Evolutionary conservation across 805 yeast species (phyloP).

Genomic region (Cyberlindnera saturnus): DNA sequence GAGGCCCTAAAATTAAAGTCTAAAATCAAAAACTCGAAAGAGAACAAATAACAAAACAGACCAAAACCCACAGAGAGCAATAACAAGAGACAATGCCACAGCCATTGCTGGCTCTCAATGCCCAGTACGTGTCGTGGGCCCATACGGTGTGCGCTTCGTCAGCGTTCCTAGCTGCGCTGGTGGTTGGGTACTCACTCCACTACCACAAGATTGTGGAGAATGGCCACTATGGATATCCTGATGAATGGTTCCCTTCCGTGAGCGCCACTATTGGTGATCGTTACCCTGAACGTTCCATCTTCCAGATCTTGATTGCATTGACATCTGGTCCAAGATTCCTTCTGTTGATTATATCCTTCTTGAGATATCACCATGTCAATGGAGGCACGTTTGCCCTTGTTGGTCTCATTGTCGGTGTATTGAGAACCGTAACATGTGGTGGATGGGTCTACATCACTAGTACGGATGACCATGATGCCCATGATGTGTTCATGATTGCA

Average conservation of each 20-base stretch:
- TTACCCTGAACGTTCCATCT: constrained; percentile 90
- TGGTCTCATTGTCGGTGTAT: constrained; percentile 56
- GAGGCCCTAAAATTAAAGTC: no score
- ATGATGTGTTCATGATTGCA: constrained; percentile 90
- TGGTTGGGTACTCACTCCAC: constrained; percentile 72
- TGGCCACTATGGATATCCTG: constrained; percentile 85
- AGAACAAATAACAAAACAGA: background rate
- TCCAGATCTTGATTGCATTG: constrained; percentile 85
- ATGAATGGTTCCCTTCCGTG: constrained; percentile 98
- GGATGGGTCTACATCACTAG: constrained; percentile 98
- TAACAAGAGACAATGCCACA: constrained; percentile 7
- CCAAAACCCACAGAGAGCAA: constrained; percentile 1
- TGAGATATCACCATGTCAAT: constrained; percentile 36
- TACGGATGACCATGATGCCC: constrained; percentile 94
- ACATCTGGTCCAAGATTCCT: constrained; percentile 91
- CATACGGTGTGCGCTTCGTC: constrained; percentile 68
- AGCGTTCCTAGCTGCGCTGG: constrained; percentile 72
- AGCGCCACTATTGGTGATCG: constrained; percentile 96
- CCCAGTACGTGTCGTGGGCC: constrained; percentile 58
- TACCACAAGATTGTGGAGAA: constrained; percentile 85
- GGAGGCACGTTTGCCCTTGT: constrained; percentile 29
- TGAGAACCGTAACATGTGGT: constrained; percentile 94
- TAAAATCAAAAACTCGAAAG: no score
- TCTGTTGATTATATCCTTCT: constrained; percentile 45
- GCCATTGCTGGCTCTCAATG: constrained; percentile 41